phyloP scores from a whole-genome alignment of 257 asterid genomes.

The Gentiana macrophylla region DNA sequence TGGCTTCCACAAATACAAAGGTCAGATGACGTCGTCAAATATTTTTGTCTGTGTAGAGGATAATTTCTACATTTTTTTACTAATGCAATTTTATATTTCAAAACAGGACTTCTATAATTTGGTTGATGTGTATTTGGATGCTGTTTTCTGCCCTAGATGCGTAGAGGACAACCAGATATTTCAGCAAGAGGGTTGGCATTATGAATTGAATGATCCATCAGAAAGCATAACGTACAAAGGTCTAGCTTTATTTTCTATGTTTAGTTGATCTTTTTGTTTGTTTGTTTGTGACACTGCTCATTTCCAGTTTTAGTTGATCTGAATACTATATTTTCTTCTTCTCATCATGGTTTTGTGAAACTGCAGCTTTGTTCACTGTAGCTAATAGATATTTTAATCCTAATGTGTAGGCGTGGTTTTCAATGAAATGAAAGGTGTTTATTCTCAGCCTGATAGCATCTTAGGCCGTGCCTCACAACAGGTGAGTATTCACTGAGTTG shows the following conservation, averaged over 20 bases:
- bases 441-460: slow-evolving; percentile 99
- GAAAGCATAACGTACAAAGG: slow-evolving; percentile 97
- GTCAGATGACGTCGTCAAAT: slow-evolving; percentile 21
- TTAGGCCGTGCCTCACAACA: slow-evolving; percentile 86
- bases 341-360: background rate
- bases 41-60: background rate
- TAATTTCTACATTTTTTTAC: background rate
- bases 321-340: background rate
- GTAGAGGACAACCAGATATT: slow-evolving; percentile 87
- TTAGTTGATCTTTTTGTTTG: background rate
- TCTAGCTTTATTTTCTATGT: slow-evolving; percentile 9
- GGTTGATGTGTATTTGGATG: slow-evolving; percentile 98
- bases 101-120: slow-evolving; percentile 93
- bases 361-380: slow-evolving; percentile 7
- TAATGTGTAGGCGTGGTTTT: slow-evolving; percentile 77
- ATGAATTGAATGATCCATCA: slow-evolving; percentile 88
- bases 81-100: slow-evolving; percentile 10
- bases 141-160: slow-evolving; percentile 93
- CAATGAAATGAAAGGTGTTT: slow-evolving; percentile 99
- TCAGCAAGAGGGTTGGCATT: slow-evolving; percentile 99
- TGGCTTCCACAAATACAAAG: slow-evolving; percentile 95
- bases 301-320: background rate
- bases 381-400: slow-evolving; percentile 12
- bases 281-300: slow-evolving; percentile 1
- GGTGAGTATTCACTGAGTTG: slow-evolving; percentile 21